These are phyloP conservation scores for Leccinum incarnatum DNA, from an alignment of 768 basidiomycete species.

Conservation along the genomic window DNA sequence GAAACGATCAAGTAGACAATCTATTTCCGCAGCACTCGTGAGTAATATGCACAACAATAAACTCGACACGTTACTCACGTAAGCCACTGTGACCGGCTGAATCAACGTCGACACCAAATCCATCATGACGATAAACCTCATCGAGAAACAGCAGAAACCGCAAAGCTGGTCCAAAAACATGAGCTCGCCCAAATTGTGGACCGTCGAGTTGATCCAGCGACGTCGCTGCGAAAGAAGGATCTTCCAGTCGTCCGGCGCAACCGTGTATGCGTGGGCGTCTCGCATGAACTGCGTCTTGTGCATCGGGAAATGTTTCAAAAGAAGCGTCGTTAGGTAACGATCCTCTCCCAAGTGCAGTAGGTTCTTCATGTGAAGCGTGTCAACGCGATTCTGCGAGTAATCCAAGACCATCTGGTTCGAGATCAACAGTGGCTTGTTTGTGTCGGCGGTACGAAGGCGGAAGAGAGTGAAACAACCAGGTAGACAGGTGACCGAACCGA, in stretches of 20 bases:
- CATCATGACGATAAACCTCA: conserved; percentile 98
- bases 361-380: conserved; percentile 99
- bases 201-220: conserved; percentile 99
- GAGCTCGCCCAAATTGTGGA: conserved; percentile 94
- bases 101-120: conserved; percentile 87
- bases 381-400: conserved; percentile 94
- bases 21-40: conserved; percentile 36
- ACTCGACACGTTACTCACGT: conserved; percentile 53
- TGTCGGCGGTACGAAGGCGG: conserved; percentile 91
- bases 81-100: conserved; percentile 84
- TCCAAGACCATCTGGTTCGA: conserved; percentile 88
- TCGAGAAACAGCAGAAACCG: conserved; percentile 98
- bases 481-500: conserved; percentile 97
- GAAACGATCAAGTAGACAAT: conserved; percentile 87
- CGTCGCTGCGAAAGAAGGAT: conserved; percentile 93
- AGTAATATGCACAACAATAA: background rate
- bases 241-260: conserved; percentile 95
- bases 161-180: conserved; percentile 89
- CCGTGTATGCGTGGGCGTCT: conserved; percentile 91
- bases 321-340: conserved; percentile 94
- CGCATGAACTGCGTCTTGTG: conserved; percentile 96
- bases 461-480: conserved; percentile 99
- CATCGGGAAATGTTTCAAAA: conserved; percentile 92
- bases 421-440: conserved; percentile 91
- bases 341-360: conserved; percentile 97